Conservation (phyloP, 73 alveolate genomes). For the Vitrella brassicaformis region DNA sequence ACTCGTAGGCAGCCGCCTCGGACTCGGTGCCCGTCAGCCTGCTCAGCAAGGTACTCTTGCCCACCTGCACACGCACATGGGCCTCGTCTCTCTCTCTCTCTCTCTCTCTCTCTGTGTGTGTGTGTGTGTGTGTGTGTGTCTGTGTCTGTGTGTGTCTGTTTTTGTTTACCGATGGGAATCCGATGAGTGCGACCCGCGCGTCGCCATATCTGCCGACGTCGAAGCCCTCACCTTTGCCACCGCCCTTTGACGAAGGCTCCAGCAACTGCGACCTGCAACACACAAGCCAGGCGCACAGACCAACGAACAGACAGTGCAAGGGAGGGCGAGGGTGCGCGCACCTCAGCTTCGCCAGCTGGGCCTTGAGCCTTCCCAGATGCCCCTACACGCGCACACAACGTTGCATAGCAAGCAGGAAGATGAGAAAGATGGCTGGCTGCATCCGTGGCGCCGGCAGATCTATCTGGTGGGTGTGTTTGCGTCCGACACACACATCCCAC, state of each 20-base stretch:
- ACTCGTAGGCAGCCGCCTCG: slow-evolving; percentile 95
- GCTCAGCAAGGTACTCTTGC: slow-evolving; percentile 85
- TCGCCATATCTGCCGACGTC: slow-evolving; percentile 98
- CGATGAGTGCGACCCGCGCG: slow-evolving; percentile 97
- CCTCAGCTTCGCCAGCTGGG: slow-evolving; percentile 62
- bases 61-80: too few relatives aligned
- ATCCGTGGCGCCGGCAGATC: too few relatives aligned
- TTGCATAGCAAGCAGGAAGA: background rate
- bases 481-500: too few relatives aligned
- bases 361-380: slow-evolving; percentile 46
- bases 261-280: slow-evolving; percentile 69
- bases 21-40: slow-evolving; percentile 90
- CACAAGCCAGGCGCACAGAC: too few relatives aligned
- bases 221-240: slow-evolving; percentile 92
- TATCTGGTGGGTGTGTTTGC: too few relatives aligned
- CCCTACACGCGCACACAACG: slow-evolving; percentile 12
- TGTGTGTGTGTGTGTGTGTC: too few relatives aligned
- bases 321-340: too few relatives aligned
- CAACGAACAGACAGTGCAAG: too few relatives aligned
- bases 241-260: slow-evolving; percentile 74
- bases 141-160: too few relatives aligned
- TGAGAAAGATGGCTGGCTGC: slow-evolving; percentile 9
- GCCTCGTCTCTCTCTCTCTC: too few relatives aligned
- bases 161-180: slow-evolving; percentile 81
- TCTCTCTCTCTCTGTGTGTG: too few relatives aligned